Evolutionary conservation across 176 grass and related monocot species (phyloP).

Genomic region (Carex littledalei): DNA sequence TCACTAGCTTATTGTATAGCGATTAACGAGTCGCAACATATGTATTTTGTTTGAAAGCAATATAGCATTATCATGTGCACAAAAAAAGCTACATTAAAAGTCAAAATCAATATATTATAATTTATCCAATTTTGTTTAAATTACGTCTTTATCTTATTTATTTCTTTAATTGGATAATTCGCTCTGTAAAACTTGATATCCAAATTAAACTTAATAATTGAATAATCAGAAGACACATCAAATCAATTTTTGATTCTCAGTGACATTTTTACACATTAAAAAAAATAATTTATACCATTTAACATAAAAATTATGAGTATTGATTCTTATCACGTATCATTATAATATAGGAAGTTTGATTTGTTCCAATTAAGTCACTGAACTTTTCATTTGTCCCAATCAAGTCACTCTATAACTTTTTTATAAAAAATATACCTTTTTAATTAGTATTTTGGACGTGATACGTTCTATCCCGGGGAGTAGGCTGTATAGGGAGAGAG

Average conservation of each 20-base stretch:
- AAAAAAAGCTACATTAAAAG: neutral
- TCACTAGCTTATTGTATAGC: neutral
- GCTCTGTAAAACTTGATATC: neutral
- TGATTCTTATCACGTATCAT: neutral
- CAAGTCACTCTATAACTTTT: too few species aligned
- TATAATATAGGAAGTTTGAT: too few species aligned
- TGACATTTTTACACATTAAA: neutral
- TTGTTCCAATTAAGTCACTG: too few species aligned
- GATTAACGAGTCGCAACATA: neutral
- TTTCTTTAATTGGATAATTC: neutral
- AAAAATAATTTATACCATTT: neutral
- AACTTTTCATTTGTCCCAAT: too few species aligned
- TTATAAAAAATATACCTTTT: too few species aligned
- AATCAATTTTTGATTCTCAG: neutral
- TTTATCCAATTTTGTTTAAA: neutral
- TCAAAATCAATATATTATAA: neutral
- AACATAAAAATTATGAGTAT: neutral
- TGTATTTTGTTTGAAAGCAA: neutral
- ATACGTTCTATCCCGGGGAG: too few species aligned
- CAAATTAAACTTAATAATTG: neutral
- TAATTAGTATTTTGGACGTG: too few species aligned
- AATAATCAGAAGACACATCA: neutral
- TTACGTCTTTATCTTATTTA: neutral
- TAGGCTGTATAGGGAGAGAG: too few species aligned
- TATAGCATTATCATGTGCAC: neutral